These are phyloP conservation scores for Yarrowia alimentaria DNA, from an alignment of 805 yeast species.

Conservation along the genomic window DNA sequence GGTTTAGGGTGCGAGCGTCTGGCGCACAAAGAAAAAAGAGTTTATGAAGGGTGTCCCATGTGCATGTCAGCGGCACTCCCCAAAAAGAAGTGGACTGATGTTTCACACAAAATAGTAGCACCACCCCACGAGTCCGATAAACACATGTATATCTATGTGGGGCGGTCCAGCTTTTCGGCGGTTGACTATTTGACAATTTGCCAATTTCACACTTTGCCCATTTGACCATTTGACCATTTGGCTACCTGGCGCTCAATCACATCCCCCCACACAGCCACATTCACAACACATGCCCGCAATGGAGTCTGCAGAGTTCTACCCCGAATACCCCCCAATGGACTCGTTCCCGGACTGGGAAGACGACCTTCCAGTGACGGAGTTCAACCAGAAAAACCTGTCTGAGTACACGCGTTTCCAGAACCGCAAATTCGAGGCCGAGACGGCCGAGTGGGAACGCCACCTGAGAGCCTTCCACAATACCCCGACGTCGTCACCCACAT, in stretches of 20 bases:
- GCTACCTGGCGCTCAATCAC: too few species aligned
- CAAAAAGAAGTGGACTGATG: constrained; percentile 26
- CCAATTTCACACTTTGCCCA: too few species aligned
- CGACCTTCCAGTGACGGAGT: constrained; percentile 15
- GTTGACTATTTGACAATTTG: background rate
- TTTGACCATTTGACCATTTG: too few species aligned
- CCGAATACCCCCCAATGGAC: constrained; percentile 10
- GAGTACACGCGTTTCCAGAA: constrained; percentile 25
- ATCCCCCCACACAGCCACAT: background rate
- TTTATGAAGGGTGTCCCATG: too few species aligned
- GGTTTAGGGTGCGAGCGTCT: too few species aligned
- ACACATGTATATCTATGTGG: background rate
- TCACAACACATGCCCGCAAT: background rate
- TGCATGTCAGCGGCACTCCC: too few species aligned
- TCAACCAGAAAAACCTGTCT: constrained; percentile 26
- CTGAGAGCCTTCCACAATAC: constrained; percentile 21
- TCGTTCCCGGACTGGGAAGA: constrained; percentile 24
- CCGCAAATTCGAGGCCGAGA: constrained; percentile 24
- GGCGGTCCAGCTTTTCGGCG: too few species aligned
- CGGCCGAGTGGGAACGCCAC: constrained; percentile 23
- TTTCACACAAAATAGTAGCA: constrained; percentile 16
- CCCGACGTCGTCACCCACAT: constrained; percentile 20
- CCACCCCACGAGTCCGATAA: constrained; percentile 18
- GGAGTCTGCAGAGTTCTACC: constrained; percentile 26
- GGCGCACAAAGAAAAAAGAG: too few species aligned